A percentile compares a stretch with the other conserved stretches of the same genome.
These are phyloP conservation scores for Xylaria grammica DNA, from an alignment of 495 filamentous ascomycete species.

Conservation along the genomic window DNA sequence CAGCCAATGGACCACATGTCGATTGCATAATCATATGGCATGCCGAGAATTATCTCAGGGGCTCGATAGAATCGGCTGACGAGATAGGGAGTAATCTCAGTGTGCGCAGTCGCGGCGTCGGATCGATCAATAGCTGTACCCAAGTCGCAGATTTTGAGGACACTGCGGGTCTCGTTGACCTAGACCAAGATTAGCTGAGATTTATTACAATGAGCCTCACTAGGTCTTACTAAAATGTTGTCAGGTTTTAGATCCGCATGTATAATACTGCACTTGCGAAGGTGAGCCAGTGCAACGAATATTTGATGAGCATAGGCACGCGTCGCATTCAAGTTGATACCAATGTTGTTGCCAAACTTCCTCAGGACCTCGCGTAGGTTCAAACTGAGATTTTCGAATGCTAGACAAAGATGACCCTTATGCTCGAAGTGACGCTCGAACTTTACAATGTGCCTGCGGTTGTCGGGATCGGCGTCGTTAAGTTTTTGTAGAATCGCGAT, in stretches of 20 bases:
- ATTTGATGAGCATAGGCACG: constrained; percentile 91
- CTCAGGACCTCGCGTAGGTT: constrained; percentile 95
- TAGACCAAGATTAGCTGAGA: constrained; percentile 39
- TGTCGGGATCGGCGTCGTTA: constrained; percentile 79
- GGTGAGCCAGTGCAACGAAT: constrained; percentile 81
- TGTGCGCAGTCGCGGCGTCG: constrained; percentile 67
- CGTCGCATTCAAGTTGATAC: constrained; percentile 85
- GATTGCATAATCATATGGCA: constrained; percentile 90
- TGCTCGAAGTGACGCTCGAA: constrained; percentile 89
- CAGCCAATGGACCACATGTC: constrained; percentile 98
- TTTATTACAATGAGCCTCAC: background rate
- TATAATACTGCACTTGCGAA: constrained; percentile 89
- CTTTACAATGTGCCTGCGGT: constrained; percentile 90
- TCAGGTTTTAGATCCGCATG: constrained; percentile 97
- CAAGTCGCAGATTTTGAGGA: constrained; percentile 93
- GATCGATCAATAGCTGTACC: constrained; percentile 89
- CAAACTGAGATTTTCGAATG: constrained; percentile 92
- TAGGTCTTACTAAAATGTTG: constrained; percentile 74
- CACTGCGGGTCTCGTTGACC: constrained; percentile 78
- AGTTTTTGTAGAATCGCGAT: constrained; percentile 88
- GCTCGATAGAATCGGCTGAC: constrained; percentile 97
- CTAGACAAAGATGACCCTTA: constrained; percentile 93
- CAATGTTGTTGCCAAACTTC: constrained; percentile 92
- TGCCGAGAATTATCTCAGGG: constrained; percentile 95
- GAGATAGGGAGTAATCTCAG: constrained; percentile 89